A percentile compares a stretch with the other conserved stretches of the same genome.
These are phyloP conservation scores for Chrysochromulina tobinii DNA, from an alignment of 78 protist species.

Conservation along the genomic window DNA sequence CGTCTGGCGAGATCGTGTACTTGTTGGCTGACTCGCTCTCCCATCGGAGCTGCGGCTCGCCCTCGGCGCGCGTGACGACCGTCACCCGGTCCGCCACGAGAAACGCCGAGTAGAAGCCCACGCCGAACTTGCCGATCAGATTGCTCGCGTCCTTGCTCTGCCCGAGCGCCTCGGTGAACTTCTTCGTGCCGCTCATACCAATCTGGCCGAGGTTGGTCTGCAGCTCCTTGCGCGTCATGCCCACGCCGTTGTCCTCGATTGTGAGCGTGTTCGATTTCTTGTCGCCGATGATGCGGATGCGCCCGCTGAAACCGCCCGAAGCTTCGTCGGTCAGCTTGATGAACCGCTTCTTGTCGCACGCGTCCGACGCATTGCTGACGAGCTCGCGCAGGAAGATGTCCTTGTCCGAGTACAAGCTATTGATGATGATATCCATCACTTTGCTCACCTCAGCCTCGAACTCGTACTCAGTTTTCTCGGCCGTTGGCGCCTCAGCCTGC, in stretches of 20 bases:
- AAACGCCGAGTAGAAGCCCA: constrained; percentile 97
- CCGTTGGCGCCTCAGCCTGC: no score
- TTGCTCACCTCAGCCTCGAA: constrained; percentile 90
- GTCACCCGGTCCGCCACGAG: constrained; percentile 93
- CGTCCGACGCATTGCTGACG: constrained; percentile 95
- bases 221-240: constrained; percentile 94
- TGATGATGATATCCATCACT: constrained; percentile 92
- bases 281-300: constrained; percentile 79
- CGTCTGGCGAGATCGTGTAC: constrained; percentile 79
- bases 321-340: constrained; percentile 79
- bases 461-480: background rate
- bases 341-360: constrained; percentile 88
- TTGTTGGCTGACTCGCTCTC: constrained; percentile 78
- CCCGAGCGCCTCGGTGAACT: constrained; percentile 58
- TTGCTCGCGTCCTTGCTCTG: background rate
- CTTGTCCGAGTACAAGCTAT: constrained; percentile 93
- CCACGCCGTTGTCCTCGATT: constrained; percentile 96
- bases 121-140: constrained; percentile 58
- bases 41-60: constrained; percentile 92
- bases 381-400: constrained; percentile 98
- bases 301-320: constrained; percentile 49
- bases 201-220: constrained; percentile 89
- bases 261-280: constrained; percentile 71
- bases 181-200: constrained; percentile 91
- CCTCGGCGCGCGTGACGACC: constrained; percentile 87